Evolutionary conservation across 2,329 filamentous ascomycete species (phyloP).

Genomic region (Magnaporthales sp.): DNA sequence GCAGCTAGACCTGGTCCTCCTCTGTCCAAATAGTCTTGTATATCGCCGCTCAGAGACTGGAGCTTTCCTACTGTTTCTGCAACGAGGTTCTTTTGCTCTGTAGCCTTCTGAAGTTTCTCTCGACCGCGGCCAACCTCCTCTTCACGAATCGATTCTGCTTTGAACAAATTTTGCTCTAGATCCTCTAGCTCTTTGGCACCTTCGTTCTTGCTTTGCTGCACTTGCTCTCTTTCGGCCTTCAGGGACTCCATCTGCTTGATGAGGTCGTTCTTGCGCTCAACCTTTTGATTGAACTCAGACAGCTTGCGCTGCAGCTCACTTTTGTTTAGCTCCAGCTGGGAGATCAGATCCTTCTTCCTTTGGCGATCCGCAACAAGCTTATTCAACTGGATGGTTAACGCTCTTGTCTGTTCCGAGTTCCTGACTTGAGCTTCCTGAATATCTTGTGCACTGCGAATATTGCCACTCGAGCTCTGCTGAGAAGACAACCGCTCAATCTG

Average conservation of each 20-base stretch:
- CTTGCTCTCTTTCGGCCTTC: slow-evolving; percentile 57
- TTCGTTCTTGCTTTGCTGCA: slow-evolving; percentile 60
- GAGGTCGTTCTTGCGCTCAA: slow-evolving; percentile 73
- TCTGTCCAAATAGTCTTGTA: slow-evolving; percentile 68
- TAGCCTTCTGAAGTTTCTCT: slow-evolving; percentile 62
- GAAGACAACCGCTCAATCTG: slow-evolving; percentile 69
- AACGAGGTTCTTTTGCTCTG: slow-evolving; percentile 62
- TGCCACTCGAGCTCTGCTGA: slow-evolving; percentile 58
- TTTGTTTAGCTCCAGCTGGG: slow-evolving; percentile 64
- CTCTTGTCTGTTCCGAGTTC: slow-evolving; percentile 58
- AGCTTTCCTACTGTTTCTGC: slow-evolving; percentile 71
- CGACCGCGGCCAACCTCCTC: slow-evolving; percentile 66
- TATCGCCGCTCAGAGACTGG: slow-evolving; percentile 64
- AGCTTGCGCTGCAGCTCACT: slow-evolving; percentile 69
- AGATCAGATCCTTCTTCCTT: slow-evolving; percentile 58
- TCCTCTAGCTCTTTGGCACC: slow-evolving; percentile 65
- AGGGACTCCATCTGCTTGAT: slow-evolving; percentile 64
- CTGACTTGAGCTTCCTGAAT: slow-evolving; percentile 68
- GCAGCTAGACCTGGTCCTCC: slow-evolving; percentile 66
- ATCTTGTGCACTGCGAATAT: slow-evolving; percentile 66
- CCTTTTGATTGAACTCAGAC: slow-evolving; percentile 58
- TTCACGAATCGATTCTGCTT: slow-evolving; percentile 68
- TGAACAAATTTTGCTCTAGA: slow-evolving; percentile 67
- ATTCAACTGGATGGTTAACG: slow-evolving; percentile 52
- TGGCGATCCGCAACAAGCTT: slow-evolving; percentile 65